Base-by-base conservation (phyloP, 352 stramenopile genomes). In the Pythium utonaiense region DNA sequence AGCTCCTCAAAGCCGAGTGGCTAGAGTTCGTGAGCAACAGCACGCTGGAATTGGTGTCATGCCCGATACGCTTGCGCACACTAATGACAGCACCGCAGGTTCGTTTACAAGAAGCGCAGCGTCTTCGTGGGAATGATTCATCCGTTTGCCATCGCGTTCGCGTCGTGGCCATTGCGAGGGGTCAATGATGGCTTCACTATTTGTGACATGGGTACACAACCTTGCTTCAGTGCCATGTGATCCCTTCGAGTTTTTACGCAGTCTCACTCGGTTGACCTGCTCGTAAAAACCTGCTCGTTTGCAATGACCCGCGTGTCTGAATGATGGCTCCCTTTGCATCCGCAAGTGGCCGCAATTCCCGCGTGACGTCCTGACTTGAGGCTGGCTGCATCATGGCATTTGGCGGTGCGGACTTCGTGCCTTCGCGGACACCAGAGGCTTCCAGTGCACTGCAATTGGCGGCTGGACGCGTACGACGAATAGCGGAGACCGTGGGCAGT, bases 381-480 rank as follows among this genome's bases (percentile, higher is more conserved):
- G 17, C 10, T 21, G 22, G 16, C 3, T 38, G n/a, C 17, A 57
- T 27, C 14, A 89, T 89, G 80, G 70, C 67, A 8, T 80, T 86
- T 57, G 76, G 64, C 50, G 62, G 69, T 38, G 65, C 76, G 12
- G 75, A 86, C 54, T 93, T 93, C 55, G 66, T 74, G 47, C 71
- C 87, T n/a, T 89, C 79, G 25, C 73, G 74, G 61, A 69, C 70
- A n/a, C 83, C 80, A 7, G 72, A 74, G 57, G 77, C 70, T 5
- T 54, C 78, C 8, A 56, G 62, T 8, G 66, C 62, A 17, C 53
- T 88, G n/a, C 69, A 84, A 51, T 38, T 48, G 6, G 66, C 64
- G 3, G 75, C 79, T 24, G 73, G 79, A 38, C 79, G 77, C 60
- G 76, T 86, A 50, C 36, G 36, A n/a, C 31, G 14, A 22, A 12